Evolutionary conservation across 2,329 filamentous ascomycete species (phyloP), one percentile per base, ranked within the genome.

Genomic region (Sclerotinia nivalis): DNA sequence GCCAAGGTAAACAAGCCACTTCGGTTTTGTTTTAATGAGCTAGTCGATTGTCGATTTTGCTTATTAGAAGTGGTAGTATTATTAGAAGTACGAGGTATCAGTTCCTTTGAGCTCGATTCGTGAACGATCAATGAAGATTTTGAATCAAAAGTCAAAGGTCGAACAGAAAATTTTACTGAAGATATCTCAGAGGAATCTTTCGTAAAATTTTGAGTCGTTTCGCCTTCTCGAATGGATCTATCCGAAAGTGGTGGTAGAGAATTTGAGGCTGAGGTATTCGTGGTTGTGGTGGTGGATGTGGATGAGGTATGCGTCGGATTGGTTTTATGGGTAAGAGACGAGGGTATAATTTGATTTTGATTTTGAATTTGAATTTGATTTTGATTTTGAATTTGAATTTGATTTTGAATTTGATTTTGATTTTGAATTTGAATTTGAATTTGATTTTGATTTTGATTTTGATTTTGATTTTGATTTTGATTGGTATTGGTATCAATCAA

Each of bases 1-100:
- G 77, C 77, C 25, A 79, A 72, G 25, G 72, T 76, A 56, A 78
- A 75, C 22, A 79, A 49, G 28, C 71, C 73, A 25, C 72, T 60
- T 52, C 76, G 74, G 69, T 74, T 77, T 54, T 70, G 70, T 50
- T 72, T 76, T 2, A 70, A 68, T 13, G 73, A 74, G 50, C 61
- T 74, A 56, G 73, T 73, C 28, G 76, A 75, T 65, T 77, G 76
- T 31, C 74, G 77, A 64, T 77, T 73, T 43, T 61, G 66, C 59
- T 54, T 68, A 40, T 52, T 50, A 43, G 56, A 52, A 45, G 22
- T 5, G 18, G 40, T 3, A 31, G 45, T 22, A 62, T 54, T 54
- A 68, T 40, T 62, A 62, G 72, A 54, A 50, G 61, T 45, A 66
- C 37, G 56, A 71, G 43, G 68, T 69, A 37, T 65, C 59, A 64